A percentile compares a stretch with the other conserved stretches of the same genome.
Evolutionary conservation across 2,329 filamentous ascomycete species (phyloP).

Genomic region (Byssoonygena ceratinophila): DNA sequence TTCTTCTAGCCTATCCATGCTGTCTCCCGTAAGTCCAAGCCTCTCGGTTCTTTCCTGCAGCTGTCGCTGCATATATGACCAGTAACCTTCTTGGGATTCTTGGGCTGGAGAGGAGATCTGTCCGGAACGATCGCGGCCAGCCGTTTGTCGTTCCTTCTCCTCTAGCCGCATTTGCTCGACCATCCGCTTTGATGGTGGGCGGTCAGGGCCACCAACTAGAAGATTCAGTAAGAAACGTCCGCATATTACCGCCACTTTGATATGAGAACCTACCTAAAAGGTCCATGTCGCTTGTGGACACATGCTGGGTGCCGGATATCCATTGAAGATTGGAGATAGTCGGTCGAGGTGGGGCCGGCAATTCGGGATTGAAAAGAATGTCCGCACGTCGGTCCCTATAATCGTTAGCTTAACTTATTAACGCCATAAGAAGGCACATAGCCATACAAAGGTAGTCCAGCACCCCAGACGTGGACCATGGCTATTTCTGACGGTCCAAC

Average conservation of each 20-base stretch:
- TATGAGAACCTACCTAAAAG: slow-evolving; percentile 49
- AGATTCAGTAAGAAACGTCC: background rate
- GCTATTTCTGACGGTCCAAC: slow-evolving; percentile 76
- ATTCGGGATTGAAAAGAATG: slow-evolving; percentile 65
- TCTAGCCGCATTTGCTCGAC: slow-evolving; percentile 67
- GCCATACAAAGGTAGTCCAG: slow-evolving; percentile 53
- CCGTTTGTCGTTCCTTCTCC: slow-evolving; percentile 46
- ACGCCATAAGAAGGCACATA: background rate
- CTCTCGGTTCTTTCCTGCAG: slow-evolving; percentile 85
- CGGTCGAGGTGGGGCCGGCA: slow-evolving; percentile 64
- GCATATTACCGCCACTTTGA: background rate
- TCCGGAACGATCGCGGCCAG: slow-evolving; percentile 21
- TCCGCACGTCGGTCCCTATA: slow-evolving; percentile 49
- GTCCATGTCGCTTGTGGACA: slow-evolving; percentile 79
- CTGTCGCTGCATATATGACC: slow-evolving; percentile 73
- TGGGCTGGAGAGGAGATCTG: slow-evolving; percentile 4
- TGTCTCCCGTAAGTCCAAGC: slow-evolving; percentile 70
- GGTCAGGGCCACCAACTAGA: slow-evolving; percentile 66
- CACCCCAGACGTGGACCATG: slow-evolving; percentile 74
- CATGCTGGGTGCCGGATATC: slow-evolving; percentile 88
- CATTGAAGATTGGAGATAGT: slow-evolving; percentile 94
- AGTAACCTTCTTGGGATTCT: slow-evolving; percentile 53
- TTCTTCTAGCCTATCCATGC: slow-evolving; percentile 70
- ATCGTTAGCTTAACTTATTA: background rate
- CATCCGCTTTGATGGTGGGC: slow-evolving; percentile 83